Base-by-base conservation (phyloP, 2,329 filamentous ascomycete species). In the Anthostomella pinea region DNA sequence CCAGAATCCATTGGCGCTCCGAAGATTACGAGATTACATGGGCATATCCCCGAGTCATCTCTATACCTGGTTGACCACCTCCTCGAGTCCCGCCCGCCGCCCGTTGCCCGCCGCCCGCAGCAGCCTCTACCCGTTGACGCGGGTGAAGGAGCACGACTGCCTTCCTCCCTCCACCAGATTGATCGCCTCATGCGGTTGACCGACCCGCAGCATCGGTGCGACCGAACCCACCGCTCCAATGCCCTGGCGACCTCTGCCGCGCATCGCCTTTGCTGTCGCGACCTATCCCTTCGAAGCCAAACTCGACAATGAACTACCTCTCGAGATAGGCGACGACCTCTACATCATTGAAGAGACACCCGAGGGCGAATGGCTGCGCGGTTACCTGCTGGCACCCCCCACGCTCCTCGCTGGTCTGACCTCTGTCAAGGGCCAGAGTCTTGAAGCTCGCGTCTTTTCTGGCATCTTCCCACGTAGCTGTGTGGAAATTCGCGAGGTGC, bases 301-400 rank as follows among this genome's bases (percentile, higher is more conserved):
- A 42, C 83, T 83, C 49, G 81, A 89, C 35, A 87, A 89, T 62
- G 93, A 98, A 66, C 81, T 98, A 14, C 93, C 94, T 8, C 83
- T 98, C 61, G 90, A 98, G 66, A 87, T 98, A 48, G 93, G 93
- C 62, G 93, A 98, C 75, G 93, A 98, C 67, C 74, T 98, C 48
- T 98, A 98, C 68, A 94, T 98, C 51, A 96, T 98, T 59, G 91
- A 97, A 67, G 88, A 97, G 67, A 94, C 91, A 24, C 85, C 88
- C 15, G 81, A 95, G 66, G 87, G 85, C 55, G 79, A 87, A 61
- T 98, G 93, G 94, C 85, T 91, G 65, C 84, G 93, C 36, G 93
- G 93, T 41, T 98, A 98, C 65, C 76, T 98, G 42, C 85, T 98
- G 51, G 89, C 93, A 46, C 91, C 93, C 34, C 93, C 93, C 14